These are phyloP conservation scores for Ramaria rubella DNA, from an alignment of 768 basidiomycete species.

Conservation along the genomic window DNA sequence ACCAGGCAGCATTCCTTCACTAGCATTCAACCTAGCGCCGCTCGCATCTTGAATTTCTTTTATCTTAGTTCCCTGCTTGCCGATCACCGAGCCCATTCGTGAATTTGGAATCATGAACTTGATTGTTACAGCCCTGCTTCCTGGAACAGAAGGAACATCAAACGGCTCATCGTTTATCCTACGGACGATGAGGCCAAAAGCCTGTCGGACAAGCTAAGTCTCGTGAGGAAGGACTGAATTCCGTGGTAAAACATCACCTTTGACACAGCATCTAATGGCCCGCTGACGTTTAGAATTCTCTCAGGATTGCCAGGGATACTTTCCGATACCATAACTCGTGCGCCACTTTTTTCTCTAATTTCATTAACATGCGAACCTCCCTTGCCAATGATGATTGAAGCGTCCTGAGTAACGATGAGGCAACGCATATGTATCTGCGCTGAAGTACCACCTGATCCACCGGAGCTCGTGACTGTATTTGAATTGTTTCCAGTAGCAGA, in stretches of 20 bases:
- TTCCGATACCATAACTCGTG: conserved; percentile 95
- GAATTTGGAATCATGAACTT: conserved; percentile 99
- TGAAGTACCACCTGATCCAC: conserved; percentile 37
- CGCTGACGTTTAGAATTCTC: conserved; percentile 93
- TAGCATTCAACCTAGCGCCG: conserved; percentile 92
- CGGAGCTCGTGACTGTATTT: conserved; percentile 39
- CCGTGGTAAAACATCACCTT: conserved; percentile 55
- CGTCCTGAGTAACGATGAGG: conserved; percentile 98
- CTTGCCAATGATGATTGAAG: conserved; percentile 98
- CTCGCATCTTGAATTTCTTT: conserved; percentile 99
- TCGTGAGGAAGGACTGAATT: background rate
- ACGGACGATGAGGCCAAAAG: conserved; percentile 96
- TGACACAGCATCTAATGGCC: conserved; percentile 95
- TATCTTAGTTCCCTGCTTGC: conserved; percentile 95
- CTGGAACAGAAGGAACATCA: conserved; percentile 94
- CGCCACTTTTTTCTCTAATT: conserved; percentile 95
- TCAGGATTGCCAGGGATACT: conserved; percentile 99
- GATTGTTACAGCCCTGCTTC: conserved; percentile 97
- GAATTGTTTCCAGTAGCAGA: conserved; percentile 28
- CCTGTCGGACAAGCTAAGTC: conserved; percentile 40
- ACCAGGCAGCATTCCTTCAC: conserved; percentile 96
- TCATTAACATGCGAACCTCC: conserved; percentile 95
- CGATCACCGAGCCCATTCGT: conserved; percentile 98
- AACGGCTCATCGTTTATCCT: conserved; percentile 99
- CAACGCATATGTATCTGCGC: conserved; percentile 95